Conservation (phyloP, 2,329 filamentous ascomycete genomes). For the Sporothrix inflata region DNA sequence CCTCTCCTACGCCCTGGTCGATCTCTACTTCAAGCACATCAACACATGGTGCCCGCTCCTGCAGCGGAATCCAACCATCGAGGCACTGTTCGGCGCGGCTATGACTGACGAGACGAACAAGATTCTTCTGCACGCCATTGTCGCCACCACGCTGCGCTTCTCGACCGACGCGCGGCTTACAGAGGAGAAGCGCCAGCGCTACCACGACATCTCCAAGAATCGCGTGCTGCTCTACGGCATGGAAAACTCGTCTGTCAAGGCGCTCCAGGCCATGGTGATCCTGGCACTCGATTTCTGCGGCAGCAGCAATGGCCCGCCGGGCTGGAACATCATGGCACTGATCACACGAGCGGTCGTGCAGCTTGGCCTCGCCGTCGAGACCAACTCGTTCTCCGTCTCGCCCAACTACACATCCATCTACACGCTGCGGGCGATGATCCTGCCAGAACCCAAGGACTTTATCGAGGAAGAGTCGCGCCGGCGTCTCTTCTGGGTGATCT, state of each 20-base stretch:
- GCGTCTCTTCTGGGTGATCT: slow-evolving; percentile 92
- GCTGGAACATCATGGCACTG: slow-evolving; percentile 88
- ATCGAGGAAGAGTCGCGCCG: slow-evolving; percentile 87
- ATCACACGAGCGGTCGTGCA: slow-evolving; percentile 90
- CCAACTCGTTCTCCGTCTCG: slow-evolving; percentile 75
- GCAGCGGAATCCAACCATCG: slow-evolving; percentile 80
- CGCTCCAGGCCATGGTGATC: slow-evolving; percentile 84
- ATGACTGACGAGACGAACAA: slow-evolving; percentile 79
- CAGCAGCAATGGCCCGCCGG: slow-evolving; percentile 84
- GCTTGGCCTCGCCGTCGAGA: slow-evolving; percentile 81
- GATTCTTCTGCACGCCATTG: slow-evolving; percentile 83
- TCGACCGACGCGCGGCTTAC: slow-evolving; percentile 77
- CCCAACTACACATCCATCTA: slow-evolving; percentile 85
- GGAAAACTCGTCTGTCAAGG: slow-evolving; percentile 86
- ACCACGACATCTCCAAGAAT: slow-evolving; percentile 81
- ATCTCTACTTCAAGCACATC: slow-evolving; percentile 78
- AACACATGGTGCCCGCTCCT: slow-evolving; percentile 88
- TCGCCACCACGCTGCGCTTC: slow-evolving; percentile 84
- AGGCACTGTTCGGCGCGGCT: slow-evolving; percentile 77
- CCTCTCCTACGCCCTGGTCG: slow-evolving; percentile 70
- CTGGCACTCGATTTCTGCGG: slow-evolving; percentile 83
- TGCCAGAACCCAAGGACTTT: slow-evolving; percentile 81
- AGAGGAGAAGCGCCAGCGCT: slow-evolving; percentile 71
- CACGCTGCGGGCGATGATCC: slow-evolving; percentile 80
- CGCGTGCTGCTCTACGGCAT: slow-evolving; percentile 85